Percentiles rank a stretch among this genome's conserved stretches.
Evolutionary conservation across 2,329 filamentous ascomycete genomes (phyloP).

Genomic region (Plectosphaerella sp.): DNA sequence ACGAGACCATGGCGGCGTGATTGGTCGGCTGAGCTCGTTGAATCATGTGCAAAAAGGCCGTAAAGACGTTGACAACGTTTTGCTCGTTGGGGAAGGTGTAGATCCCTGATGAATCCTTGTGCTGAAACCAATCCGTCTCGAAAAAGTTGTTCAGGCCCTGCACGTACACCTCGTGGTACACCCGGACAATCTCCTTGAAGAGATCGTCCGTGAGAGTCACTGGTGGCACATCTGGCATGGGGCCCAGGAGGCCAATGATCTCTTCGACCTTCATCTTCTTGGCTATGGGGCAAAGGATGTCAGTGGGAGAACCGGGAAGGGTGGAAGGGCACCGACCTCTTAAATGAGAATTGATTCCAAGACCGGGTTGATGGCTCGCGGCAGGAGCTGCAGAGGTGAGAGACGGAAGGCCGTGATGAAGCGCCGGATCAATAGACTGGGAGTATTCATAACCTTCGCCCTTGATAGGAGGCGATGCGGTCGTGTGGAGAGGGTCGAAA

Average conservation of each 20-base stretch:
- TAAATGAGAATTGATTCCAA: conserved; percentile 31
- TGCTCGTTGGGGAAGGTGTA: conserved; percentile 47
- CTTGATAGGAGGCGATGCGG: conserved; percentile 27
- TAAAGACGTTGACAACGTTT: conserved; percentile 61
- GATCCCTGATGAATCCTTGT: conserved; percentile 35
- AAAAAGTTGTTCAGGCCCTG: conserved; percentile 70
- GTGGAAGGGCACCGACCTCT: conserved; percentile 44
- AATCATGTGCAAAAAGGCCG: conserved; percentile 56
- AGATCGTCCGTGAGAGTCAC: conserved; percentile 42
- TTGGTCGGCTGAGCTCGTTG: conserved; percentile 44
- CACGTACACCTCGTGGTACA: conserved; percentile 75
- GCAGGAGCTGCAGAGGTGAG: conserved; percentile 18
- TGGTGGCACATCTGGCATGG: conserved; percentile 43
- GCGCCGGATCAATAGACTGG: conserved; percentile 61
- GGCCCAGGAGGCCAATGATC: conserved; percentile 60
- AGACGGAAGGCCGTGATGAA: conserved; percentile 39
- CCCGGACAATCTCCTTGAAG: conserved; percentile 62
- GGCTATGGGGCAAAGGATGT: conserved; percentile 45
- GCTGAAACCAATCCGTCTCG: conserved; percentile 78
- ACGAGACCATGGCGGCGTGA: conserved; percentile 46
- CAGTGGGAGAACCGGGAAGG: conserved; percentile 19
- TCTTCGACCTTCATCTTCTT: conserved; percentile 70
- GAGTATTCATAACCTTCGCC: conserved; percentile 50
- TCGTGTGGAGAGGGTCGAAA: conserved; percentile 15
- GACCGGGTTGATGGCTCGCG: conserved; percentile 22